Conservation (phyloP, 2,329 filamentous ascomycete genomes). For the Fusarium sacchari region DNA sequence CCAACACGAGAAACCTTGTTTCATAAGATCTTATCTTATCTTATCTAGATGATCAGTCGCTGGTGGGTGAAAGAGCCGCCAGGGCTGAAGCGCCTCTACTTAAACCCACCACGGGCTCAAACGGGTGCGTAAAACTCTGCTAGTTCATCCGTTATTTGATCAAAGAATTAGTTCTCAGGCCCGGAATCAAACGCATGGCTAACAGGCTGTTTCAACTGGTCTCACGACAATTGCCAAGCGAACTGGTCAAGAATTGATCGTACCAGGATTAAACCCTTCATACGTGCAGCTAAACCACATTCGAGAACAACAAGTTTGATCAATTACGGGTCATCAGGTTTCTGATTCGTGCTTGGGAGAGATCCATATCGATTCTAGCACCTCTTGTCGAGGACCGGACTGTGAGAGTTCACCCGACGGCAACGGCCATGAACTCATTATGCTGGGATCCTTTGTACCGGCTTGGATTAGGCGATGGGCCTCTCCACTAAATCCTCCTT, state of each 20-base stretch:
- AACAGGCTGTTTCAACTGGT: not conserved
- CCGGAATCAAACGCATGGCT: not conserved
- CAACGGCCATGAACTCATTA: not conserved
- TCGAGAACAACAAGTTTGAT: not conserved
- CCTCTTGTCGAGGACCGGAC: not conserved
- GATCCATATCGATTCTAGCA: not conserved
- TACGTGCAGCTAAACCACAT: not conserved
- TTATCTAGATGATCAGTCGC: constrained; percentile 12
- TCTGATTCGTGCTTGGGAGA: not conserved
- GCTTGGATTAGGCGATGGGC: not conserved
- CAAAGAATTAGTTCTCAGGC: not conserved
- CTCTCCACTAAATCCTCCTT: not conserved
- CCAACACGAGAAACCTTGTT: not conserved
- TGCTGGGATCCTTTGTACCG: not conserved
- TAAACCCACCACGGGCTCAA: not conserved
- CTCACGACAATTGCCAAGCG: not conserved
- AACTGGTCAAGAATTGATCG: not conserved
- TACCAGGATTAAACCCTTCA: not conserved
- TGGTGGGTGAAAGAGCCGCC: not conserved
- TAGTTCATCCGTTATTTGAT: not conserved
- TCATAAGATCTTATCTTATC: constrained; percentile 23
- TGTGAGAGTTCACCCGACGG: not conserved
- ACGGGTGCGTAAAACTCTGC: not conserved
- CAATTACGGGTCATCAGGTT: not conserved
- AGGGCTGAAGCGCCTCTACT: constrained; percentile 15